A percentile compares a stretch with the other conserved stretches of the same genome.
Evolutionary conservation across 2,329 filamentous ascomycete genomes (phyloP).

Genomic region (Aspergillus brunneoviolaceus): DNA sequence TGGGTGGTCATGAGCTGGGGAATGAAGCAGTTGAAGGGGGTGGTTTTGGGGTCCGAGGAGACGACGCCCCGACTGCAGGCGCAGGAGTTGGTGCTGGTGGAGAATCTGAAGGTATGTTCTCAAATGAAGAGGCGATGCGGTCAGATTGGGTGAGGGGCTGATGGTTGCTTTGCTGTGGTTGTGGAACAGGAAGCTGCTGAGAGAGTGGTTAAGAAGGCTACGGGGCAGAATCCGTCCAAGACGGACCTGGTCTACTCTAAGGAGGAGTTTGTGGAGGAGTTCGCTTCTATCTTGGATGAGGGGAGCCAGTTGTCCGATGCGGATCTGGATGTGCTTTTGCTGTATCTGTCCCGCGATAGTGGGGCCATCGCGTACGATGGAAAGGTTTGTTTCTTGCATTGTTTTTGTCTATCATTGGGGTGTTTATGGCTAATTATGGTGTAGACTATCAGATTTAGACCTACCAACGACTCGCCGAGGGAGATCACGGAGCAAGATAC

Average conservation of each 20-base stretch:
- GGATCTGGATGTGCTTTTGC: slow-evolving; percentile 70
- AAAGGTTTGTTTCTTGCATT: slow-evolving; percentile 35
- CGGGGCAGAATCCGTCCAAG: slow-evolving; percentile 47
- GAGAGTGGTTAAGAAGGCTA: slow-evolving; percentile 50
- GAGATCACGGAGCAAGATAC: slow-evolving; percentile 74
- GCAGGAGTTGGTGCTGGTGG: slow-evolving; percentile 49
- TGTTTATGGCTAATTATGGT: slow-evolving; percentile 17
- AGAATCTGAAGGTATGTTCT: slow-evolving; percentile 56
- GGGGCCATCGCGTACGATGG: slow-evolving; percentile 50
- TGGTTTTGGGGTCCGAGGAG: slow-evolving; percentile 50
- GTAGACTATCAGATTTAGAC: slow-evolving; percentile 73
- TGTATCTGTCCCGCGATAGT: slow-evolving; percentile 68
- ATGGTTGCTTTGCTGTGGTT: neutral
- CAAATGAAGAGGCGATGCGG: neutral
- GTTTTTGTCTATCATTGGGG: neutral
- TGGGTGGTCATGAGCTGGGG: slow-evolving; percentile 75
- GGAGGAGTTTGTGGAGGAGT: slow-evolving; percentile 61
- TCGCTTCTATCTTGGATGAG: slow-evolving; percentile 54
- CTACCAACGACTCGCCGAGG: slow-evolving; percentile 46
- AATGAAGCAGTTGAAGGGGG: slow-evolving; percentile 63
- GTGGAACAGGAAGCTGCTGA: slow-evolving; percentile 52
- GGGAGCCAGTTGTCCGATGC: slow-evolving; percentile 55
- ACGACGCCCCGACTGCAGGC: slow-evolving; percentile 36
- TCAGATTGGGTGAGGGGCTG: slow-evolving; percentile 20
- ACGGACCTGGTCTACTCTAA: slow-evolving; percentile 69